A percentile compares a stretch with the other conserved stretches of the same genome.
Evolutionary conservation across 1,284 basidiomycete species (phyloP).

Genomic region (Sutorius eximius): DNA sequence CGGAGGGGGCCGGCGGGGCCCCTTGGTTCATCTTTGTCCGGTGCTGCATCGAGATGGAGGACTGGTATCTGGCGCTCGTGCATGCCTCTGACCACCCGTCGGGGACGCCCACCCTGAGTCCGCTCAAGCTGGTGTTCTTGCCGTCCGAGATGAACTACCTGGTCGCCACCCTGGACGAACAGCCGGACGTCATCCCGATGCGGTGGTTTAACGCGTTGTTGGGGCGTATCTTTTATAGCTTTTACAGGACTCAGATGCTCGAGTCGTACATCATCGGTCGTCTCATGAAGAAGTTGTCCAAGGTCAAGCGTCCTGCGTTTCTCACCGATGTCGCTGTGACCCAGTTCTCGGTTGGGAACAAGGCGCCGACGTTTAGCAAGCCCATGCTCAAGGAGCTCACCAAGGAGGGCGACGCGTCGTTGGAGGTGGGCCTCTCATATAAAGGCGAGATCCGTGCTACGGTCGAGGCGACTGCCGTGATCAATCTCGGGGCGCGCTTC

Average conservation of each 20-base stretch:
- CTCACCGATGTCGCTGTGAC: conserved; percentile 85
- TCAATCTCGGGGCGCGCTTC: conserved; percentile 79
- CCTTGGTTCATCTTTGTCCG: conserved; percentile 92
- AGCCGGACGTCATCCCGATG: conserved; percentile 93
- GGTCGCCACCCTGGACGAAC: conserved; percentile 83
- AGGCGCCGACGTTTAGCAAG: conserved; percentile 82
- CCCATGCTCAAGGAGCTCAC: conserved; percentile 98
- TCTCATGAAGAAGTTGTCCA: conserved; percentile 91
- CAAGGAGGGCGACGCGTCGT: conserved; percentile 85
- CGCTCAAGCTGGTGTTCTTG: conserved; percentile 67
- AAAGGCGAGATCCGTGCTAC: conserved; percentile 89
- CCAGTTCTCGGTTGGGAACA: conserved; percentile 87
- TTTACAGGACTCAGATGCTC: conserved; percentile 80
- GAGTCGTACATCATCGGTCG: conserved; percentile 85
- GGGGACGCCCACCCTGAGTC: conserved; percentile 54
- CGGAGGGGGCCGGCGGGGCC: conserved; percentile 52
- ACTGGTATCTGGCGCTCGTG: conserved; percentile 93
- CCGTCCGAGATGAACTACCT: conserved; percentile 82
- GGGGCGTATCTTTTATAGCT: conserved; percentile 90
- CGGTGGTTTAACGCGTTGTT: conserved; percentile 96
- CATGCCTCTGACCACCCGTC: conserved; percentile 66
- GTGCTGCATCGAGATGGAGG: conserved; percentile 86
- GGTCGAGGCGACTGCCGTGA: conserved; percentile 84
- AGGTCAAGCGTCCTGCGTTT: conserved; percentile 86
- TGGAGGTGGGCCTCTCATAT: conserved; percentile 84